Base-by-base conservation (phyloP, 129 eudicot species). In the Silybum marianum region DNA sequence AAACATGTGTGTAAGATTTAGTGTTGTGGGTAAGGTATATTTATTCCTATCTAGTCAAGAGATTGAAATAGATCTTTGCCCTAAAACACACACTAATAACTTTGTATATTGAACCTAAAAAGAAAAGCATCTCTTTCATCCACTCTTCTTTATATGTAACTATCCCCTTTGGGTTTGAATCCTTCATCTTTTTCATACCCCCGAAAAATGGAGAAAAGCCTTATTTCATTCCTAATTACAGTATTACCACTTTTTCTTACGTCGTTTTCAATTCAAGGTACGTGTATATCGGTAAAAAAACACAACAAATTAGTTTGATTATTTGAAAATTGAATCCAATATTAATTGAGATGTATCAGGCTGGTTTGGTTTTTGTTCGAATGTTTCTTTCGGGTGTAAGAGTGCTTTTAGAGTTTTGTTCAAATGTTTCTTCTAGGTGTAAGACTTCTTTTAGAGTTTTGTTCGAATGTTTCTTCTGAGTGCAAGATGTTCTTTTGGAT, bases 51-150 rank as follows among this genome's bases (percentile, higher is more conserved):
- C 54, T 69, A 68, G 62, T 76, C 71, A 36, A 36, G 58, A 80
- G 77, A 71, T 80, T 23, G 75, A 79, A 39, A 82, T 71, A 78
- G 63, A 81, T 81, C 82, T 84, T 88, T 79, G 76, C 94, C 94
- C 76, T 75, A 73, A 22, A 75, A 28, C 77, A 79, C 87, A 91
- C 91, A 86, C 90, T 85, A 83, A 70, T 44, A 78, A 74, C 81
- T 87, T 78, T 76, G 69, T 72, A 77, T 42, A 51, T 54, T 30
- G 4, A 46, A 58, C 44, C 36, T 72, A 26, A 40, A 83, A 92
- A 80, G 97, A 79, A 92, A 92, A 88, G 95, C 84, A 93, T 93
- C 93, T 87, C 90, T 77, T 54, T 44, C 7, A 22, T 58, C 69
- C 89, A 86, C 81, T 80, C 85, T 74, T 81, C 72, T 73, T 69